phyloP scores from a whole-genome alignment of 768 basidiomycete genomes.

The Mycena filopes region DNA sequence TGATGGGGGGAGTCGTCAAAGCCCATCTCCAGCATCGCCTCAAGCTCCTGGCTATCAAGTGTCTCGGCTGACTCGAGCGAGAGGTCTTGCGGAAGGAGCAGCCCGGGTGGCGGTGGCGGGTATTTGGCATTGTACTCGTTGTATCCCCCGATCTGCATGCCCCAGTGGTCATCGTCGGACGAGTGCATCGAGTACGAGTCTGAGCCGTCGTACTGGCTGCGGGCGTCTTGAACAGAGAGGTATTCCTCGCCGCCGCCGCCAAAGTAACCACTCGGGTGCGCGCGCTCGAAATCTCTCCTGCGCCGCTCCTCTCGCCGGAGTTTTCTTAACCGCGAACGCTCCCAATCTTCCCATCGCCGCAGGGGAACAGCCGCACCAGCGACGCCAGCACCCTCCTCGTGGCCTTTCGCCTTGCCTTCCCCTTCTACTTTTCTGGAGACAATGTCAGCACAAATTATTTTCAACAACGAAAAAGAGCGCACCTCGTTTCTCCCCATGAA shows the following conservation, averaged over 20 bases:
- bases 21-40: conserved; percentile 92
- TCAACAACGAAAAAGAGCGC: conserved; percentile 40
- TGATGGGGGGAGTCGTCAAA: conserved; percentile 81
- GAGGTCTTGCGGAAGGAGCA: conserved; percentile 56
- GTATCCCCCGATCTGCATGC: conserved; percentile 93
- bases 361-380: conserved; percentile 80
- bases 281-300: conserved; percentile 82
- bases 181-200: conserved; percentile 85
- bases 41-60: conserved; percentile 80
- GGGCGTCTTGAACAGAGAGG: conserved; percentile 65
- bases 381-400: conserved; percentile 68
- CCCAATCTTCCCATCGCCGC: conserved; percentile 99
- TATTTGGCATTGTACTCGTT: conserved; percentile 85
- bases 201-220: conserved; percentile 79
- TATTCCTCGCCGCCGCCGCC: conserved; percentile 73
- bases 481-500: conserved; percentile 99
- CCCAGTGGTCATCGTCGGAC: conserved; percentile 97
- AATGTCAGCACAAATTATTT: conserved; percentile 35
- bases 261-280: conserved; percentile 75
- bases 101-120: conserved; percentile 86
- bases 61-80: conserved; percentile 53
- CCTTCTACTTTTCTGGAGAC: conserved; percentile 89
- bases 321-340: conserved; percentile 93
- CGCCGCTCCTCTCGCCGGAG: conserved; percentile 87
- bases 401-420: conserved; percentile 59